Conservation (phyloP, 23 red algal genomes). For the Gracilaria gracilis region DNA sequence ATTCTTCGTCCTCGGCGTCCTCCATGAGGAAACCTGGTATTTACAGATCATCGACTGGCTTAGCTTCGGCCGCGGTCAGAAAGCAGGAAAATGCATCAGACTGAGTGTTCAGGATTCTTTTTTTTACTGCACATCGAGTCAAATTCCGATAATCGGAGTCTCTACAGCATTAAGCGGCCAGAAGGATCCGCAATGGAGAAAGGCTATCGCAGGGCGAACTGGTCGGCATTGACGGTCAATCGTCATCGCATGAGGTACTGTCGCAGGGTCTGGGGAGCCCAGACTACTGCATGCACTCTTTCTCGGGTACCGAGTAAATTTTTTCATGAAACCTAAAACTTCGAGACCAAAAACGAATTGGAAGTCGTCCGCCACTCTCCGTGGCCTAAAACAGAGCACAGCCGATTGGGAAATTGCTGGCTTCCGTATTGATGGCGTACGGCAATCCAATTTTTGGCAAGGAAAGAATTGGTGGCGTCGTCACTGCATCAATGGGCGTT, state of each 20-base stretch:
- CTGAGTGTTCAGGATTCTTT: conserved; percentile 12
- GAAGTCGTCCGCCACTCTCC: background rate
- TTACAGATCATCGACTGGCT: background rate
- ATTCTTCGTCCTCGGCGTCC: background rate
- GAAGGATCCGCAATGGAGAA: background rate
- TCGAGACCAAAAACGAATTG: background rate
- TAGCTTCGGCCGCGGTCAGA: background rate
- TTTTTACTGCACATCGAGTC: background rate
- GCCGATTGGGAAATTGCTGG: background rate
- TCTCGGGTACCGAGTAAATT: background rate
- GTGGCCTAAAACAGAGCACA: background rate
- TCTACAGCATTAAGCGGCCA: background rate
- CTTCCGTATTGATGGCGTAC: background rate
- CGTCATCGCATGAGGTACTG: background rate
- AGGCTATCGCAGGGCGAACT: background rate
- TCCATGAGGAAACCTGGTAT: conserved; percentile 6
- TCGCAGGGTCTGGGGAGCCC: background rate
- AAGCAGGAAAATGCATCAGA: conserved; percentile 28
- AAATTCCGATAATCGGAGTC: background rate
- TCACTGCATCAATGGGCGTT: background rate
- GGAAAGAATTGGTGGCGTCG: background rate
- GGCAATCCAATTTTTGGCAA: background rate
- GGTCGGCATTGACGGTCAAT: background rate
- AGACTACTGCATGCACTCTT: background rate
- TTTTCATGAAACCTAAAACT: background rate